Percentiles rank a stretch among this genome's conserved stretches.
Conservation (phyloP, 352 stramenopile species). For the Phytopythium delawarense region DNA sequence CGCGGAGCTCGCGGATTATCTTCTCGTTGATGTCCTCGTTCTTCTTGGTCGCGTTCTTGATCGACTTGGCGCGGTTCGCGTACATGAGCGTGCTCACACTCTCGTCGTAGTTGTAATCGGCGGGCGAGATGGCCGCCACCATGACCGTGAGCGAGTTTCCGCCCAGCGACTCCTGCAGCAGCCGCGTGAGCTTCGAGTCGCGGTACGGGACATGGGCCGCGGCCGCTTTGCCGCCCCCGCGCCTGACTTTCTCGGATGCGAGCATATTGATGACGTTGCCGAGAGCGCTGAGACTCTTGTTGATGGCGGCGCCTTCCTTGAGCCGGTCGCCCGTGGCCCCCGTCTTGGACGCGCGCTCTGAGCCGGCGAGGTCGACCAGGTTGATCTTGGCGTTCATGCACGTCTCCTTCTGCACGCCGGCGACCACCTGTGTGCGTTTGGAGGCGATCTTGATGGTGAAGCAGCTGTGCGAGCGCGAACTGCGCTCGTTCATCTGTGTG, state of each 20-base stretch:
- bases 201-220: slow-evolving; percentile 85
- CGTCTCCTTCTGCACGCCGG: slow-evolving; percentile 60
- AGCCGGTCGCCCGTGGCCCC: slow-evolving; percentile 80
- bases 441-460: slow-evolving; percentile 91
- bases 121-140: slow-evolving; percentile 90
- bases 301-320: slow-evolving; percentile 92
- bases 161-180: slow-evolving; percentile 88
- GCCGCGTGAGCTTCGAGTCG: slow-evolving; percentile 88
- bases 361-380: slow-evolving; percentile 90
- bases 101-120: slow-evolving; percentile 93
- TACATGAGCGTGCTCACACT: slow-evolving; percentile 93
- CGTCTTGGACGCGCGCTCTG: slow-evolving; percentile 86
- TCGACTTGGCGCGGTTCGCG: slow-evolving; percentile 89
- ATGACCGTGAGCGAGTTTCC: slow-evolving; percentile 94
- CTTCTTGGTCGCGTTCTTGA: slow-evolving; percentile 84
- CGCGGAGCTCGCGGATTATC: slow-evolving; percentile 88
- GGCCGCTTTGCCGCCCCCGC: slow-evolving; percentile 25
- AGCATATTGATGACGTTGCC: slow-evolving; percentile 93
- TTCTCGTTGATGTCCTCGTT: slow-evolving; percentile 92
- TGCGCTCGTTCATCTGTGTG: slow-evolving; percentile 92
- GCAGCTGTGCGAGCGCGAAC: slow-evolving; percentile 85
- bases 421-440: slow-evolving; percentile 60
- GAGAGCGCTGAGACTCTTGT: slow-evolving; percentile 89
- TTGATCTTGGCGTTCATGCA: slow-evolving; percentile 90
- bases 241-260: slow-evolving; percentile 36